Evolutionary conservation across 2,329 filamentous ascomycete genomes (phyloP).

Genomic region (Colletotrichum sp.): DNA sequence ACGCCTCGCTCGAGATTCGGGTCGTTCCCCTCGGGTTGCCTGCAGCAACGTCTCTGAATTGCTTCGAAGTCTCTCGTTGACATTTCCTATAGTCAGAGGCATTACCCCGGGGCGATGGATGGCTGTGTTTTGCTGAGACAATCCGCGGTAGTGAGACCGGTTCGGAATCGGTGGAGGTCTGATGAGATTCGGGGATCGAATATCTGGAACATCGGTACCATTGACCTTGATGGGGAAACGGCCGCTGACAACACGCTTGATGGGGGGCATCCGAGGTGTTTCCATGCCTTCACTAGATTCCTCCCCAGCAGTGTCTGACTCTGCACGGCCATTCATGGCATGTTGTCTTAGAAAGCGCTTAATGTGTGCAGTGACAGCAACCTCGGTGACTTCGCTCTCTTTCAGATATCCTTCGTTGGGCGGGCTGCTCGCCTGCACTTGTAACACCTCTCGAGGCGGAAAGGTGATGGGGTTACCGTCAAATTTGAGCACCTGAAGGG

Average conservation of each 20-base stretch:
- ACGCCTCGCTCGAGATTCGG: slow-evolving; percentile 61
- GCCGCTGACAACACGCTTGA: slow-evolving; percentile 67
- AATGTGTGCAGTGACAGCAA: slow-evolving; percentile 63
- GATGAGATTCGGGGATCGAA: slow-evolving; percentile 69
- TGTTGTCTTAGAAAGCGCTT: slow-evolving; percentile 64
- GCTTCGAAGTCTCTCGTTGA: slow-evolving; percentile 69
- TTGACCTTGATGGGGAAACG: slow-evolving; percentile 75
- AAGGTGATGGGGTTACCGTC: slow-evolving; percentile 82
- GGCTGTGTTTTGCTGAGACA: slow-evolving; percentile 70
- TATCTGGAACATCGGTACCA: slow-evolving; percentile 69
- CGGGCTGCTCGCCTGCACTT: slow-evolving; percentile 59
- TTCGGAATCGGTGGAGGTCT: slow-evolving; percentile 79
- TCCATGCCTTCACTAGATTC: slow-evolving; percentile 77
- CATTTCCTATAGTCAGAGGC: slow-evolving; percentile 70
- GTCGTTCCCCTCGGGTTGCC: slow-evolving; percentile 49
- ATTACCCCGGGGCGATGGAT: slow-evolving; percentile 75
- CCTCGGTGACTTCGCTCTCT: slow-evolving; percentile 68
- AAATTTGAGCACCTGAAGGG: slow-evolving; percentile 86
- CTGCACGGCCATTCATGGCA: slow-evolving; percentile 54
- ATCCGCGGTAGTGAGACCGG: slow-evolving; percentile 79
- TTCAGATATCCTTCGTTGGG: slow-evolving; percentile 60
- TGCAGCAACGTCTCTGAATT: slow-evolving; percentile 67
- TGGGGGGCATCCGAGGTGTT: slow-evolving; percentile 71
- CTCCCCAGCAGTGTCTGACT: slow-evolving; percentile 61
- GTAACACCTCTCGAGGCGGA: slow-evolving; percentile 73